These are phyloP conservation scores for Backusella australiensis DNA, from an alignment of 192 early-diverging fungal genomes.

Conservation along the genomic window DNA sequence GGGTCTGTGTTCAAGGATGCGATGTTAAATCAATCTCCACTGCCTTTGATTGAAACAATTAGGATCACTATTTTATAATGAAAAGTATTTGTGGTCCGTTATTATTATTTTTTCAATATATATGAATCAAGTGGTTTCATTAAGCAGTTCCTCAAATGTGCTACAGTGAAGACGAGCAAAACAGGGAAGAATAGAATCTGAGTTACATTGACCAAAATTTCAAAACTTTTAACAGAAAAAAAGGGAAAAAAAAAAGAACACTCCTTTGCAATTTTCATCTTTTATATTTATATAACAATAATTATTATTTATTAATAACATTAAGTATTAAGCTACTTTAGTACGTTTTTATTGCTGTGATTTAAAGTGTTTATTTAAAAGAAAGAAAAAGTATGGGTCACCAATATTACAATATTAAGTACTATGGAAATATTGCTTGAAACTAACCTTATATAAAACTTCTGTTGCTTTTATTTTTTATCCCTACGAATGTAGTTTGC, in stretches of 20 bases:
- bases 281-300: not conserved
- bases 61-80: not conserved
- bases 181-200: too few species aligned
- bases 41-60: not conserved
- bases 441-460: not conserved
- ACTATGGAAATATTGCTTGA: not conserved
- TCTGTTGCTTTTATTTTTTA: not conserved
- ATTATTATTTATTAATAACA: not conserved
- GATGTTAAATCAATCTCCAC: not conserved
- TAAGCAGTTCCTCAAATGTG: too few species aligned
- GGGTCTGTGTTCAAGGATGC: not conserved
- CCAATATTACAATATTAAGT: not conserved
- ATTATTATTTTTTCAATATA: too few species aligned
- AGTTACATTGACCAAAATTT: too few species aligned
- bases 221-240: not conserved
- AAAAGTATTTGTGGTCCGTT: not conserved
- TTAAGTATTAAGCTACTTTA: not conserved
- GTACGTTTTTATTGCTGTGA: not conserved
- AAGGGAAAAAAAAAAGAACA: not conserved
- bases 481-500: not conserved
- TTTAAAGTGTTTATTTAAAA: not conserved
- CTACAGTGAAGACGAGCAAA: too few species aligned
- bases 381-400: not conserved
- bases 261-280: not conserved
- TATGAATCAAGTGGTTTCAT: too few species aligned